Base-by-base conservation (phyloP, 2,329 filamentous ascomycete species). In the Didymella exigua region DNA sequence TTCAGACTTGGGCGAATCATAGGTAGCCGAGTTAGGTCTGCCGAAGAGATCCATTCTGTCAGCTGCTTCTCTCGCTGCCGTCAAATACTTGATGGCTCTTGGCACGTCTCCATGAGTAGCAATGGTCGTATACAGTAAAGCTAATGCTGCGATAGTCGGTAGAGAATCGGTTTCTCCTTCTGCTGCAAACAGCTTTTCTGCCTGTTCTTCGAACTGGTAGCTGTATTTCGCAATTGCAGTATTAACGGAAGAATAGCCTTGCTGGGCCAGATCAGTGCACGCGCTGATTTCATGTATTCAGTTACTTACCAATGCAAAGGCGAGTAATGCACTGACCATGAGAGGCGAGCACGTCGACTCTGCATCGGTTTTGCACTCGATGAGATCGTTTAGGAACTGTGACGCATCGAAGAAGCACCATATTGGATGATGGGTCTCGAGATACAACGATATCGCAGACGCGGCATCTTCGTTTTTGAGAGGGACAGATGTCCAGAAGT, bases 331-430 rank as follows among this genome's bases (percentile, higher is more conserved):
- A 46, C 50, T 57, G 14, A 60, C 37, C 37, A 56, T 26, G 3
- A 56, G 41, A 3, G 57, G 57, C 4, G 57, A 57, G 36, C 54
- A 60, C 19, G 51, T 49, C 4, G 52, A 55, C 2, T 27, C 29
- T 11, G 41, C 26, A 11, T 46, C 46, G n/a, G 34, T 48, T 10
- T 19, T 54, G 16, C 54, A 60, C 13, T 45, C n/a, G 19, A 60
- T 29, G 1, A 60, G 49, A 9, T 60, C 57, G 14, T 26, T 11
- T 16, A 60, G 38, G 16, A 60, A 60, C 14, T 56, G 49, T 9
- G 48, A 52, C 5, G 54, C 54, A 36, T 60, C 57, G 38, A 60
- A 60, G 24, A 57, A 52, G 43, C 54, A 45, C 53, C 54, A 60
- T 24, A 57, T 29, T 11, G 44, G 54, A 13, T 60, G 57, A 24